Base-by-base conservation (phyloP, 768 basidiomycete species). In the Guyanaporus albipodus region DNA sequence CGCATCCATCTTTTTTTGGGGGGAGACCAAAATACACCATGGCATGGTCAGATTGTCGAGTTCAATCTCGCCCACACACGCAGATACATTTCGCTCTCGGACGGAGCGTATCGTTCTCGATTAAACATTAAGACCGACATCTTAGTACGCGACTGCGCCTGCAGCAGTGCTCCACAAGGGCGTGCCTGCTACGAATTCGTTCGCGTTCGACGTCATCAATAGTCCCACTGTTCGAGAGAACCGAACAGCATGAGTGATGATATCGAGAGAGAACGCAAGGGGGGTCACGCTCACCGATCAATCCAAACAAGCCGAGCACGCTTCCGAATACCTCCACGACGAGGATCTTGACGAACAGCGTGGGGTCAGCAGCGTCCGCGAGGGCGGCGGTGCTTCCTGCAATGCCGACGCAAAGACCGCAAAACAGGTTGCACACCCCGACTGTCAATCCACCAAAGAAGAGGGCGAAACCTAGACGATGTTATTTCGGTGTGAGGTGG, bases 401-500 rank as follows among this genome's bases (percentile, higher is more conserved):
- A 62, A 97, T 79, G 31, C 96, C 95, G 38, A 99, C 96, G 12
- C 85, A 89, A 47, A 97, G 69, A 50, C 96, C 96, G 50, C 96
- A 98, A 18, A 99, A 76, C 21, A 98, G 78, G 68, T 98, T 98
- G 70, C 95, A 98, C 4, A 82, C 63, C 14, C 96, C 96, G 23
- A 95, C 94, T 2, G 92, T 93, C 27, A 97, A 71, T 24, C 96
- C 96, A 19, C 93, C 94, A 86, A 94, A 98, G 77, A 99, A 98
- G 41, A 98, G 77, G 3, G 95, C 86, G 59, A 80, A 97, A 6
- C 92, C 91, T 91, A 11, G 6, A 14, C n/a, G n/a, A n/a, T n/a
- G n/a, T n/a, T n/a, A n/a, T n/a, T n/a, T n/a, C n/a, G n/a, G n/a
- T n/a, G n/a, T n/a, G n/a, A n/a, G n/a, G n/a, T n/a, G n/a, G n/a